A percentile compares a stretch with the other conserved stretches of the same genome.
Conservation (phyloP, 75 land plant species). For the Picea glauca region DNA sequence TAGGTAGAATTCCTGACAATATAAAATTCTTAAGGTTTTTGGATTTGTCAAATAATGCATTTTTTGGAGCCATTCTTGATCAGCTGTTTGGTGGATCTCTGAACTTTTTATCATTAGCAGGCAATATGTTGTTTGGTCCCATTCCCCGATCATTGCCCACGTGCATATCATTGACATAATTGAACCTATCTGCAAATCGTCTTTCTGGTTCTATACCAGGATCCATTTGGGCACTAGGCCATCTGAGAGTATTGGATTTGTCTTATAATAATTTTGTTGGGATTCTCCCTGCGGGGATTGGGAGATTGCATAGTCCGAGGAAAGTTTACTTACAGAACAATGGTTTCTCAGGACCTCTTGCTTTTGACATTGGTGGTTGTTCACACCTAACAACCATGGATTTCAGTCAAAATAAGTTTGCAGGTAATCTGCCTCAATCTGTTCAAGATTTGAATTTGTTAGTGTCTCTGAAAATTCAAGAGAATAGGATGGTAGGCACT, state of each 20-base stretch:
- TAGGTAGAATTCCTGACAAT: too few species aligned
- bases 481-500: slow-evolving; percentile 42
- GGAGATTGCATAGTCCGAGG: slow-evolving; percentile 48
- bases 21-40: too few species aligned
- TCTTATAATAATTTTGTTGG: slow-evolving; percentile 60
- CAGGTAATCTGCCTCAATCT: slow-evolving; percentile 49
- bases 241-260: slow-evolving; percentile 59
- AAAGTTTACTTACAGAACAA: slow-evolving; percentile 47
- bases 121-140: slow-evolving; percentile 55
- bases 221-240: slow-evolving; percentile 33
- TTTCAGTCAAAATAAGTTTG: slow-evolving; percentile 53
- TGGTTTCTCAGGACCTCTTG: slow-evolving; percentile 53
- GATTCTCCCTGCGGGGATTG: slow-evolving; percentile 36
- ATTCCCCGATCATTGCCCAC: slow-evolving; percentile 26
- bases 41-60: too few species aligned
- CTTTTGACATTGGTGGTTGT: slow-evolving; percentile 47
- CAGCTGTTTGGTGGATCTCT: too few species aligned
- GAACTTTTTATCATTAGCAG: slow-evolving; percentile 31
- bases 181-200: slow-evolving; percentile 59
- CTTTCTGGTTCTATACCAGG: slow-evolving; percentile 42
- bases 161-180: slow-evolving; percentile 30
- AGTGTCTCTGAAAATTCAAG: slow-evolving; percentile 25
- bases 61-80: too few species aligned
- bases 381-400: slow-evolving; percentile 41
- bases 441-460: slow-evolving; percentile 34